Conservation (phyloP, 768 basidiomycete species). For the Tulasnella sp. region DNA sequence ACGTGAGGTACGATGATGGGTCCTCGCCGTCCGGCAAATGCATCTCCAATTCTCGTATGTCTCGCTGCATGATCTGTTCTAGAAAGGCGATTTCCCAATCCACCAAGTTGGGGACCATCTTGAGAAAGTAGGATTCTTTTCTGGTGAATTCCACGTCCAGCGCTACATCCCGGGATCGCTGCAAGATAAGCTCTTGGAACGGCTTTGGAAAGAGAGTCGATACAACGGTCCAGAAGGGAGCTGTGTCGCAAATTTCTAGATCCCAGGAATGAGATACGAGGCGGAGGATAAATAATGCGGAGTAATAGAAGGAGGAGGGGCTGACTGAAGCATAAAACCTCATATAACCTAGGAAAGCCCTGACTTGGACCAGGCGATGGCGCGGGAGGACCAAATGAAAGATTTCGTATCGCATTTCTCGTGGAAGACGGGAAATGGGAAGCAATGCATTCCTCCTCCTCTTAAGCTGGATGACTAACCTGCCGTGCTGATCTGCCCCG, state of each 20-base stretch:
- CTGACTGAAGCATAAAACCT: not conserved
- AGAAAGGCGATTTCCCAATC: not conserved
- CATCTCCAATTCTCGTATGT: not conserved
- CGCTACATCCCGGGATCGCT: not conserved
- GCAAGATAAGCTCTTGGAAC: not conserved
- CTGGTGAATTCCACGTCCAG: not conserved
- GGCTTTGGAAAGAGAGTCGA: not conserved
- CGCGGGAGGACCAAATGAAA: not conserved
- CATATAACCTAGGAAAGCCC: not conserved
- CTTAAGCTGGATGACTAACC: not conserved
- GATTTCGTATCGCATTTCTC: not conserved
- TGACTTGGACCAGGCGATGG: not conserved
- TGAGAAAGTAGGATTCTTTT: not conserved
- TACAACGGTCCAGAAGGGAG: not conserved
- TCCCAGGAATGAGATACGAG: not conserved
- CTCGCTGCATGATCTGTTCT: not conserved
- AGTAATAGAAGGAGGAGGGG: not conserved
- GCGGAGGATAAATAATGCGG: not conserved
- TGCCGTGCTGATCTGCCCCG: not conserved
- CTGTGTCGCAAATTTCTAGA: not conserved
- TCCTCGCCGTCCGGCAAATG: not conserved
- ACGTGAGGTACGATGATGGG: not conserved
- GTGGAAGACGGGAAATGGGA: not conserved
- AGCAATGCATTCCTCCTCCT: not conserved
- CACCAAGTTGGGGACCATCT: not conserved